Base-by-base conservation (phyloP, 805 yeast genomes). In the Jamesozyma jinghongensis region DNA sequence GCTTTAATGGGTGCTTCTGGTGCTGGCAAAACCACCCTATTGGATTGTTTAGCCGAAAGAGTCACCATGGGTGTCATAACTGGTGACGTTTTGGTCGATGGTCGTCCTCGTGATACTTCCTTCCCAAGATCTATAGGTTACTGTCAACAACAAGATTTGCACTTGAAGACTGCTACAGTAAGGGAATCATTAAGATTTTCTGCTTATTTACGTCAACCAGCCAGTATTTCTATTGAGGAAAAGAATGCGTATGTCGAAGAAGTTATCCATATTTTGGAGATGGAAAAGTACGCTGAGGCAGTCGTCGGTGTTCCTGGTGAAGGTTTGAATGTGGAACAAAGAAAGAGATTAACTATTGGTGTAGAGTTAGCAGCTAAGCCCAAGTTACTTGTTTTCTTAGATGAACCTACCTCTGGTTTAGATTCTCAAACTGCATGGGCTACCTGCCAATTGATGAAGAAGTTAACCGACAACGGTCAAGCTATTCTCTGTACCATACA, bases 1-100 rank as follows among this genome's bases (percentile, higher is more conserved):
- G 92, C 92, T 4, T 62, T 78, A 38, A 77, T 77, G 82, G 85
- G 86, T 51, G 79, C 81, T 14, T 77, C 86, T 32, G 87, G 87
- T 65, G 87, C 88, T 44, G 88, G 88, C 69, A 81, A 81, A 56
- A 81, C 88, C n/a, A 81, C 87, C 5, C 65, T 81, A 43, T 66
- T 81, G 49, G 82, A 81, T 64, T 78, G 79, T 52, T 67, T 81
- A 51, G 81, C 85, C 28, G 79, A 77, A 51, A 73, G 87, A 60
- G 74, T 79, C 38, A 76, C 82, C 14, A 67, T 73, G 62, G 88
- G 88, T 65, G 75, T 75, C 40, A 78, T 81, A 40, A 71, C 83
- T 37, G 82, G 82, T 55, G 79, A 79, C 51, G 69, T 74, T 66
- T 62, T 76, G 59, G 84, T 80, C 26, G 77, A 80, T 59, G 86